phyloP scores from a whole-genome alignment of 352 stramenopile species.

The Globisporangium abappressorium region DNA sequence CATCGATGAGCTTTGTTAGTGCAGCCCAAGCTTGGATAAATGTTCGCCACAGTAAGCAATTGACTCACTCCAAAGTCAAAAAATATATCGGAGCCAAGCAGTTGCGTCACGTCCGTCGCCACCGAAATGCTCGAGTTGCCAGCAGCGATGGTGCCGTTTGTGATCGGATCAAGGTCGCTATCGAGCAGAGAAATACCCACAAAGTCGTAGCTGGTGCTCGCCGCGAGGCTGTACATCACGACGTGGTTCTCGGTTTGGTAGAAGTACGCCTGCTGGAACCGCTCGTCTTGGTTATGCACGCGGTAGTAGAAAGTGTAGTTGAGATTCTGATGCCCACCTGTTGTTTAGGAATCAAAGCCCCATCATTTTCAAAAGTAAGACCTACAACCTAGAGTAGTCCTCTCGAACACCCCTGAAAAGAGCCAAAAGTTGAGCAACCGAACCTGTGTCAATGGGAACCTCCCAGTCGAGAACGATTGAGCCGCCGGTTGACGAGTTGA shows the following conservation, averaged over 20 bases:
- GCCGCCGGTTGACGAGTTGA: slow-evolving; percentile 30
- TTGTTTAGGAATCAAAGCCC: neutral
- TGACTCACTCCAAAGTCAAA: slow-evolving; percentile 55
- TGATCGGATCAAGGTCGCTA: neutral
- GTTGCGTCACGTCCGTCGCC: slow-evolving; percentile 5
- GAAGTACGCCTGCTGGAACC: slow-evolving; percentile 29
- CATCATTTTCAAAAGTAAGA: too few relatives aligned
- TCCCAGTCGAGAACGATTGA: slow-evolving; percentile 31
- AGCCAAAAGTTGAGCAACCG: too few relatives aligned
- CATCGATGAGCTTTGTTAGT: neutral
- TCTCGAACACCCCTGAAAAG: too few relatives aligned
- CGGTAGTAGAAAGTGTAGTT: slow-evolving; percentile 42
- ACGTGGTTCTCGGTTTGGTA: slow-evolving; percentile 11
- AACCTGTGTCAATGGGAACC: slow-evolving; percentile 40
- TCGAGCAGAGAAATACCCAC: slow-evolving; percentile 32
- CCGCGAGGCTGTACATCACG: slow-evolving; percentile 29
- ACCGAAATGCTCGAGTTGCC: slow-evolving; percentile 26
- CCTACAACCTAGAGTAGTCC: too few relatives aligned
- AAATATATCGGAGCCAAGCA: slow-evolving; percentile 7
- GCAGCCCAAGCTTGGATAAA: neutral
- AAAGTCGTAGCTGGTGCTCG: slow-evolving; percentile 54
- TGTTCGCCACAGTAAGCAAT: neutral
- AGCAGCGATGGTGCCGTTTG: slow-evolving; percentile 23
- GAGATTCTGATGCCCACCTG: slow-evolving; percentile 32
- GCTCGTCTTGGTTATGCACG: slow-evolving; percentile 7